A percentile compares a stretch with the other conserved stretches of the same genome.
Conservation (phyloP, 306 rosid genomes). For the Quercus ilex region DNA sequence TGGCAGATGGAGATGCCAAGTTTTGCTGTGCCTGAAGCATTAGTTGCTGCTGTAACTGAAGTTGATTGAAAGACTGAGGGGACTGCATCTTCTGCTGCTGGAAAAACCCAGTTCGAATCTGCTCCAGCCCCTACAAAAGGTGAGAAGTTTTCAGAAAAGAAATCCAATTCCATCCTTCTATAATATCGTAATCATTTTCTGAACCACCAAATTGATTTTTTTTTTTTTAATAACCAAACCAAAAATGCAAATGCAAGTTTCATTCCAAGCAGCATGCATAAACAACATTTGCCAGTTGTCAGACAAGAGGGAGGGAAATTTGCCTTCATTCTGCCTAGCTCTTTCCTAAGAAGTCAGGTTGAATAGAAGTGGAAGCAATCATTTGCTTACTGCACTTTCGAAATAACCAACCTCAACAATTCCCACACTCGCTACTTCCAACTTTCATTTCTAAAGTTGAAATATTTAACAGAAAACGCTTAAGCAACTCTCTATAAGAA, state of each 20-base stretch:
- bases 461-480: neutral
- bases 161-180: neutral
- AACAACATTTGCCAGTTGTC: neutral
- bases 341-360: neutral
- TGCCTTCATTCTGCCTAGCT: slow-evolving; percentile 3
- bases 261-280: neutral
- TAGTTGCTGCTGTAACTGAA: slow-evolving; percentile 50
- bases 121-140: slow-evolving; percentile 55
- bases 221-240: neutral
- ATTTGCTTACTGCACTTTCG: neutral
- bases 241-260: neutral
- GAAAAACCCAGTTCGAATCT: slow-evolving; percentile 43
- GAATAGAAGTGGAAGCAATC: slow-evolving; percentile 1
- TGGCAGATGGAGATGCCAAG: slow-evolving; percentile 38
- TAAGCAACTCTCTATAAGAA: neutral
- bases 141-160: slow-evolving; percentile 14
- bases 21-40: slow-evolving; percentile 50
- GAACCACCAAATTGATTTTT: neutral
- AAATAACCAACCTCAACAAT: neutral
- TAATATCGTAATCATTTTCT: neutral
- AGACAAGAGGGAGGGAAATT: neutral
- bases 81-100: slow-evolving; percentile 53
- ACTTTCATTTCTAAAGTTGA: neutral
- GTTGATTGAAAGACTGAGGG: slow-evolving; percentile 45
- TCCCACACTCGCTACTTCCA: slow-evolving; percentile 2